phyloP scores from a whole-genome alignment of 179 eudicot genomes.

The Nepenthes alata region DNA sequence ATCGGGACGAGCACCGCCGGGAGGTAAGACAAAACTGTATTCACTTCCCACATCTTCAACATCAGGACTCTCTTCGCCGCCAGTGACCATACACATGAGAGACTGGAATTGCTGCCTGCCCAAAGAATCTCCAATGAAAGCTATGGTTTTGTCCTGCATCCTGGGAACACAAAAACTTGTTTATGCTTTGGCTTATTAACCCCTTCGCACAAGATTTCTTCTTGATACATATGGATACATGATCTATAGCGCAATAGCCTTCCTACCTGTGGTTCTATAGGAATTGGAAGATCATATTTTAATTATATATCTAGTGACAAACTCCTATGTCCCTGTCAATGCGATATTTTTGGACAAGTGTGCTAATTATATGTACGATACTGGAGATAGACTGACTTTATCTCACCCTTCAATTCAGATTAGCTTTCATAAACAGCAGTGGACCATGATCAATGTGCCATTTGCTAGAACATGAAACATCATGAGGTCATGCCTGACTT shows the following conservation, averaged over 20 bases:
- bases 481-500: too few species aligned
- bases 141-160: conserved; percentile 79
- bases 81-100: conserved; percentile 79
- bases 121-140: conserved; percentile 79
- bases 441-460: neutral
- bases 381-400: too few species aligned
- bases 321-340: too few species aligned
- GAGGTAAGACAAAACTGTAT: conserved; percentile 42
- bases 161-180: conserved; percentile 20
- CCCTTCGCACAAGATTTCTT: too few species aligned
- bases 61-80: conserved; percentile 46
- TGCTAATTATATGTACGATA: too few species aligned
- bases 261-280: too few species aligned
- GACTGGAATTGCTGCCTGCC: conserved; percentile 87
- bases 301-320: too few species aligned
- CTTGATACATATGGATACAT: too few species aligned
- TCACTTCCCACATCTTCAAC: conserved; percentile 45
- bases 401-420: too few species aligned
- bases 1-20: conserved; percentile 58
- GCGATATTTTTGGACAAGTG: too few species aligned
- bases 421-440: neutral
- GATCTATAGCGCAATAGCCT: too few species aligned
- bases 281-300: too few species aligned
- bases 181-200: neutral
- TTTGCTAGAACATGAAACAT: neutral